Conservation (phyloP, 139 green algal genomes). For the Chlorella sp. region DNA sequence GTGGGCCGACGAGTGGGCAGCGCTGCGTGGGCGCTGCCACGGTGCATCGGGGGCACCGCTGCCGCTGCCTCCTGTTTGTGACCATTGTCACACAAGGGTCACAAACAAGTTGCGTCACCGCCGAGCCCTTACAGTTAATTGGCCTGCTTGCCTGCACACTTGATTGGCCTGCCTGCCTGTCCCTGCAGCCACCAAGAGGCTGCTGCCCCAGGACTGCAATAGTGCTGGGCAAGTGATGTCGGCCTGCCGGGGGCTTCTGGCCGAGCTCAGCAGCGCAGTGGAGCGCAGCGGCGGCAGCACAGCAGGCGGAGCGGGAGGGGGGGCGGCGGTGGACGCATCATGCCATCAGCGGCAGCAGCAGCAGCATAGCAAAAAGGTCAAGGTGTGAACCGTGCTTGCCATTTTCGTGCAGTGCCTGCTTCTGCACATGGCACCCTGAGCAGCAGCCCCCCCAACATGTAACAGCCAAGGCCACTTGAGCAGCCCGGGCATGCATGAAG, state of each 20-base stretch:
- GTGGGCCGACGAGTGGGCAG: too few relatives aligned
- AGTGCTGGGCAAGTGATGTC: not conserved
- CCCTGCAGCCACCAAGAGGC: conserved; percentile 14
- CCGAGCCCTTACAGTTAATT: too few relatives aligned
- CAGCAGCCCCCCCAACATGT: too few relatives aligned
- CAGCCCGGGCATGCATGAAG: too few relatives aligned
- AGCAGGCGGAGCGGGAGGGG: too few relatives aligned
- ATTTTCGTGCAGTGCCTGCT: not conserved
- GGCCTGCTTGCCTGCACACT: not conserved
- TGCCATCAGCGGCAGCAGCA: not conserved
- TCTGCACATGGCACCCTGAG: too few relatives aligned
- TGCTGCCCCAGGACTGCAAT: conserved; percentile 26
- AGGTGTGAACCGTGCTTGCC: not conserved
- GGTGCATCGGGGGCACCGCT: not conserved
- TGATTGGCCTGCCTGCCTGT: too few relatives aligned
- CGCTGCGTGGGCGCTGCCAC: not conserved
- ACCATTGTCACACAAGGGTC: not conserved
- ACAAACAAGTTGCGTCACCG: not conserved
- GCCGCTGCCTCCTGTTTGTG: not conserved
- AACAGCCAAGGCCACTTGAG: too few relatives aligned
- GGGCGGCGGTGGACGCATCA: not conserved
- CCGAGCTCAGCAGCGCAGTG: conserved; percentile 65
- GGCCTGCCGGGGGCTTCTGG: conserved; percentile 17
- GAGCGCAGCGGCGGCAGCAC: conserved; percentile 19
- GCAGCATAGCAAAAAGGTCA: not conserved